Percentiles rank a stretch among this genome's conserved stretches.
These are phyloP conservation scores for Kodamaea alishanica DNA, from an alignment of 1,139 yeast genomes.

Conservation along the genomic window DNA sequence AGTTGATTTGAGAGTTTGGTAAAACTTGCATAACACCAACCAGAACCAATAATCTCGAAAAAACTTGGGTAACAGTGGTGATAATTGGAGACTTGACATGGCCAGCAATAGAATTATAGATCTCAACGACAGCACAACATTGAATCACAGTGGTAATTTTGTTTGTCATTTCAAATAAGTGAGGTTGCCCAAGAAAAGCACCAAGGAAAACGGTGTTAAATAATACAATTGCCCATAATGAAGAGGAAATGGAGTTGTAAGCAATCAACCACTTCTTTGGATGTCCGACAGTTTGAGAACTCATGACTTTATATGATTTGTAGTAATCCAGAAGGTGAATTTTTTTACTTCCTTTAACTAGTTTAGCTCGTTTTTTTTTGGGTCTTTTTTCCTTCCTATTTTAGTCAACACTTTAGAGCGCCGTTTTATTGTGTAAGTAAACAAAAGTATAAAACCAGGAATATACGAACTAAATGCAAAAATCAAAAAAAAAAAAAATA, in stretches of 20 bases:
- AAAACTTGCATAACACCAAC: slow-evolving; percentile 74
- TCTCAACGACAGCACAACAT: slow-evolving; percentile 78
- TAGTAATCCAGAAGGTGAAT: slow-evolving; percentile 13
- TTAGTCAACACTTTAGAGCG: too few relatives aligned
- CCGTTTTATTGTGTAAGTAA: too few relatives aligned
- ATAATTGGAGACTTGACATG: slow-evolving; percentile 79
- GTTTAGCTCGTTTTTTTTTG: too few relatives aligned
- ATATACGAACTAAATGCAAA: slow-evolving; percentile 28
- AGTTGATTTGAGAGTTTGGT: slow-evolving; percentile 65
- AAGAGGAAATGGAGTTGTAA: slow-evolving; percentile 44
- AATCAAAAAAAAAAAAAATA: slow-evolving; percentile 24
- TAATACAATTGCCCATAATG: slow-evolving; percentile 43
- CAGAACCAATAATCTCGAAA: slow-evolving; percentile 78
- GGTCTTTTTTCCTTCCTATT: too few relatives aligned
- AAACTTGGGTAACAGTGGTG: slow-evolving; percentile 83
- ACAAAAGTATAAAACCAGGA: slow-evolving; percentile 22
- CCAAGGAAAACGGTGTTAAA: slow-evolving; percentile 41
- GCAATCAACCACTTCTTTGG: slow-evolving; percentile 42
- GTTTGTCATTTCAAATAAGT: slow-evolving; percentile 55
- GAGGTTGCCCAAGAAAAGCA: slow-evolving; percentile 51
- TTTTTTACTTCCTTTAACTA: too few relatives aligned
- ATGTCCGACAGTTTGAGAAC: slow-evolving; percentile 12
- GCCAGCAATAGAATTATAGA: slow-evolving; percentile 72
- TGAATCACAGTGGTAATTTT: slow-evolving; percentile 67
- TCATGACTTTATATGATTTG: too few relatives aligned